Base-by-base conservation (phyloP, 768 basidiomycete genomes). In the Trametes cinnabarina region DNA sequence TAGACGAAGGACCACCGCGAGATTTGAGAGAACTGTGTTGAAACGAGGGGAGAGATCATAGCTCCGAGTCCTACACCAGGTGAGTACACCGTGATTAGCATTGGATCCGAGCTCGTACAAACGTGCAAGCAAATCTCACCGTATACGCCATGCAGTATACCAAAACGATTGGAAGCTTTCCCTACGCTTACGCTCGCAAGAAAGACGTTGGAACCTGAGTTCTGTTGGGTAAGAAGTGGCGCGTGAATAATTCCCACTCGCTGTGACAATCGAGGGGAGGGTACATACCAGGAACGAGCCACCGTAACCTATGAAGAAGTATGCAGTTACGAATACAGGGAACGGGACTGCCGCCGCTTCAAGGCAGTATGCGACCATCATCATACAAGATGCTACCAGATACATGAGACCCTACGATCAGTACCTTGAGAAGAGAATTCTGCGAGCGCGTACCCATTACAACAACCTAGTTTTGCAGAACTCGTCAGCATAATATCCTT, bases 181-280 rank as follows among this genome's bases (percentile, higher is more conserved):
- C 83, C 77, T 20, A 78, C 72, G 55, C 77, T 77, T 9, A 88
- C 72, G 41, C 73, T 77, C 3, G 85, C 87, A 14, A 91, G 81
- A 61, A 81, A 90, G 8, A 83, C 86, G 64, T 87, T 88, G 1
- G 87, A 80, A 72, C 88, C 87, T 0, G 88, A 85, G 58, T 87
- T 83, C 83, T 88, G 59, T 37, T 4, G 55, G 7, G 12, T 32
- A 12, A 32, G 30, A 7, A 12, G 30, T 7, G 30, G 30, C 6
- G 30, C 30, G 30, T 32, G 30, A 7, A 32, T 12, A 32, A 2
- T 12, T 15, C 3, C 3, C 30, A 32, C 4, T 1, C 0, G 5
- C 2, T 26, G 8, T 40, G n/a, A 30, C 30, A 28, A 50, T 7
- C 1, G 35, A 40, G 2, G 9, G 9, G 5, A 20, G 12, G 3